Percentiles rank a stretch among this genome's conserved stretches.
phyloP scores from a whole-genome alignment of 2,329 filamentous ascomycete species.

The Colletotrichum sojae region DNA sequence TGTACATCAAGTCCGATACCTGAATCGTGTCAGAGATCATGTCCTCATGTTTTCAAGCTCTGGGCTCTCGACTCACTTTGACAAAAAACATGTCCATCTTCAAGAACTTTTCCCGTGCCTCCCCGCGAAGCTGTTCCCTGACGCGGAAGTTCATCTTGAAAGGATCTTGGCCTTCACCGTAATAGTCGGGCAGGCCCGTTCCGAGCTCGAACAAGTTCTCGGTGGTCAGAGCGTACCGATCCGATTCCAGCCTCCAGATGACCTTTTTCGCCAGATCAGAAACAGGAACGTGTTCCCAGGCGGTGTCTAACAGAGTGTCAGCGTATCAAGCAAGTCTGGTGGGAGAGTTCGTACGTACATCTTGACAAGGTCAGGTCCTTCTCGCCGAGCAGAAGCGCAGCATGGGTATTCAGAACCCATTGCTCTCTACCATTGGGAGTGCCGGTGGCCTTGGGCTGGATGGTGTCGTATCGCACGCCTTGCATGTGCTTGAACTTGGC shows the following conservation, averaged over 20 bases:
- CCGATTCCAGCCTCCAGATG: constrained; percentile 72
- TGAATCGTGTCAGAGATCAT: constrained; percentile 48
- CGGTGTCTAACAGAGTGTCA: constrained; percentile 60
- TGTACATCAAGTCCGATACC: constrained; percentile 74
- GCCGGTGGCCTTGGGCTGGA: constrained; percentile 66
- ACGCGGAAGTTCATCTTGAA: constrained; percentile 58
- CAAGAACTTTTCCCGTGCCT: constrained; percentile 68
- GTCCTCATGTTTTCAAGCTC: no score
- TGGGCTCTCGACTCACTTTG: constrained; percentile 62
- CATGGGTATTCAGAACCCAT: constrained; percentile 76
- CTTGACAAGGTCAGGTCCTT: constrained; percentile 72
- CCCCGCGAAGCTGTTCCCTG: constrained; percentile 62
- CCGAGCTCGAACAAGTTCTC: constrained; percentile 67
- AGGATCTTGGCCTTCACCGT: constrained; percentile 61
- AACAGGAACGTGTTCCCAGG: constrained; percentile 70
- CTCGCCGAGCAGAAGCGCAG: constrained; percentile 74
- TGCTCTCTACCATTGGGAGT: constrained; percentile 72
- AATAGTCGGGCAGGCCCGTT: constrained; percentile 66
- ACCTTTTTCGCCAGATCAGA: constrained; percentile 68
- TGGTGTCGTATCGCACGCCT: constrained; percentile 76
- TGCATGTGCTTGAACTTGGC: constrained; percentile 70
- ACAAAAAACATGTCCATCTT: constrained; percentile 77
- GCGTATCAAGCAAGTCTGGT: not conserved
- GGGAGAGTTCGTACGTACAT: constrained; percentile 61
- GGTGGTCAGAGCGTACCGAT: constrained; percentile 68